Percentiles rank a stretch among this genome's conserved stretches.
Conservation (phyloP, 2,329 filamentous ascomycete genomes). For the Aureobasidium pullulans region DNA sequence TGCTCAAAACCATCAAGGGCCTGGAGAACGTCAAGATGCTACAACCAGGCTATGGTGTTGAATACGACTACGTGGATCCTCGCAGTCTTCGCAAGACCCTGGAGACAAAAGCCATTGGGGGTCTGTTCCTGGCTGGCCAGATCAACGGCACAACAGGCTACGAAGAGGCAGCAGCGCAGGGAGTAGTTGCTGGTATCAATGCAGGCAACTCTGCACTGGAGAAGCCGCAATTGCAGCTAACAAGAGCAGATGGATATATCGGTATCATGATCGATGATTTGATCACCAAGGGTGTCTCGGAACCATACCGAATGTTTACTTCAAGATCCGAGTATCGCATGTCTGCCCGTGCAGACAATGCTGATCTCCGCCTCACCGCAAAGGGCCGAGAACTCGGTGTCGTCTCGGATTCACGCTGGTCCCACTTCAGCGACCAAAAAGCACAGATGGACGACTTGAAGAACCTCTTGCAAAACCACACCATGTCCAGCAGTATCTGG, state of each 20-base stretch:
- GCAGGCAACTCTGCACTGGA: constrained; percentile 72
- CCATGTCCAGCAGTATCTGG: constrained; percentile 59
- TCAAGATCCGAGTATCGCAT: constrained; percentile 92
- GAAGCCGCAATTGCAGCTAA: constrained; percentile 59
- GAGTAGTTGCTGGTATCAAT: constrained; percentile 86
- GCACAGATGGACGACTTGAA: constrained; percentile 62
- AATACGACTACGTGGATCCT: constrained; percentile 97
- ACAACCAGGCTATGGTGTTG: constrained; percentile 91
- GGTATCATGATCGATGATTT: constrained; percentile 98
- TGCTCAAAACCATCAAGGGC: constrained; percentile 80
- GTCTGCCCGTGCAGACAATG: constrained; percentile 86
- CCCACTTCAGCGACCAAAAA: constrained; percentile 56
- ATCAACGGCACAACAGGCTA: constrained; percentile 99
- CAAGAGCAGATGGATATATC: constrained; percentile 86
- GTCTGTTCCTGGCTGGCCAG: constrained; percentile 87
- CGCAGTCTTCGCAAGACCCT: constrained; percentile 79
- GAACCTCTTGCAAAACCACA: constrained; percentile 50
- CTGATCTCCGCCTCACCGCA: constrained; percentile 75
- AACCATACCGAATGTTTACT: constrained; percentile 98
- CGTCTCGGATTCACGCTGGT: constrained; percentile 73
- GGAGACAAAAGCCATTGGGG: constrained; percentile 85
- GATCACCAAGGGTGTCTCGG: constrained; percentile 90
- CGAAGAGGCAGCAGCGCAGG: constrained; percentile 92
- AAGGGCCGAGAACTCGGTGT: constrained; percentile 71
- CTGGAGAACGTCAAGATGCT: constrained; percentile 87